A percentile compares a stretch with the other conserved stretches of the same genome.
Conservation (phyloP, 2,329 filamentous ascomycete species). For the Xylaria sp. region DNA sequence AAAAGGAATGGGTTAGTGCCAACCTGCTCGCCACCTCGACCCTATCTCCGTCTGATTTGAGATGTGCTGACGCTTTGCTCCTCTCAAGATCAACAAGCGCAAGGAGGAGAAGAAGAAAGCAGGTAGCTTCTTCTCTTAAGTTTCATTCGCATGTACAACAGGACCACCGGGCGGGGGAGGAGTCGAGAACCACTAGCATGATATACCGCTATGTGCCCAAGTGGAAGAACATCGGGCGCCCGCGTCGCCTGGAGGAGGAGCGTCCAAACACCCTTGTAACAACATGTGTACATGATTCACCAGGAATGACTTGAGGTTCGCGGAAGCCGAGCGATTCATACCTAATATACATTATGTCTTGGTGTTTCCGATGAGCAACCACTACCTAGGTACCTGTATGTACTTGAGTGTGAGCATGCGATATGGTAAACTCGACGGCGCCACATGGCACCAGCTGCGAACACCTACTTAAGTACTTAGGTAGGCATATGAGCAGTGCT, state of each 20-base stretch:
- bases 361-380: not conserved
- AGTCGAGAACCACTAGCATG: not conserved
- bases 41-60: not conserved
- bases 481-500: too few species aligned
- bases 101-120: constrained; percentile 24
- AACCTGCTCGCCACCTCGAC: not conserved
- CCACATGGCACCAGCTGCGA: too few species aligned
- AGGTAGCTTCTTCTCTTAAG: constrained; percentile 16
- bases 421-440: not conserved
- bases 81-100: constrained; percentile 24
- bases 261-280: not conserved
- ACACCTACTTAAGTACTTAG: too few species aligned
- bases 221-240: not conserved
- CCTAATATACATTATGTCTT: not conserved
- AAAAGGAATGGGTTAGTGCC: constrained; percentile 27
- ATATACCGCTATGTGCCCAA: not conserved
- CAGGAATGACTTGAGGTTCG: not conserved
- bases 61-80: constrained; percentile 14
- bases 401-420: too few species aligned
- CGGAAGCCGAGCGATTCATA: not conserved
- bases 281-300: not conserved
- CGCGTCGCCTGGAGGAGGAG: not conserved
- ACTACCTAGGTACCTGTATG: too few species aligned
- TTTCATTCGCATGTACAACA: not conserved
- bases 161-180: not conserved